Percentiles rank a stretch among this genome's conserved stretches.
phyloP scores from a whole-genome alignment of 345 rosid species.

The Noccaea bulbosa region DNA sequence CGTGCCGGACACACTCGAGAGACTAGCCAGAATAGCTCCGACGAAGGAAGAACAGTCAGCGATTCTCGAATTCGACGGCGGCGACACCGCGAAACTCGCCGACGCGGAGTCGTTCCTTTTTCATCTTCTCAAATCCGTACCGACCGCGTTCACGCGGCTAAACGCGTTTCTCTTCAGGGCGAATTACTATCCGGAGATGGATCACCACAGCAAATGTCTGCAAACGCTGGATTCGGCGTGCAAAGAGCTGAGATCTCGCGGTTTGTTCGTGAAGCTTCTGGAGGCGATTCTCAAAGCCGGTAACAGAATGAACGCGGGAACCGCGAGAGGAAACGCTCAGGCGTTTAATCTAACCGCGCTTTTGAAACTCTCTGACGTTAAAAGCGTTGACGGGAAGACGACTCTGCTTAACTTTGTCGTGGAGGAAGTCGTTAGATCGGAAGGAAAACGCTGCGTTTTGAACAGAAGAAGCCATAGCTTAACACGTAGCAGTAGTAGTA shows the following conservation, averaged over 20 bases:
- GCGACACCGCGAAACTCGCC: conserved; percentile 61
- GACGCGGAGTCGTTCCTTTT: conserved; percentile 76
- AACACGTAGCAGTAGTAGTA: conserved; percentile 46
- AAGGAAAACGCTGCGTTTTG: conserved; percentile 75
- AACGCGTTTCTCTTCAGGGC: conserved; percentile 70
- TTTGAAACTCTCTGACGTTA: conserved; percentile 81
- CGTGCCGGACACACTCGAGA: conserved; percentile 65
- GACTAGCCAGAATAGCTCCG: conserved; percentile 71
- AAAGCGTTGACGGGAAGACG: conserved; percentile 77
- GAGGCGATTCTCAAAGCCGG: conserved; percentile 97
- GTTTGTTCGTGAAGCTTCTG: conserved; percentile 79
- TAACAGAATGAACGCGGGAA: conserved; percentile 91
- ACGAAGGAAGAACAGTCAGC: conserved; percentile 64
- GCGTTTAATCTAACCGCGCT: conserved; percentile 80
- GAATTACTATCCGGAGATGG: conserved; percentile 63
- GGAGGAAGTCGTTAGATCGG: conserved; percentile 72
- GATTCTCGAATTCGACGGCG: conserved; percentile 65
- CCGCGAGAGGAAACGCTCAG: conserved; percentile 84
- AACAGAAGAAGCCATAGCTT: conserved; percentile 54
- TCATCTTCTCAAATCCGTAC: conserved; percentile 68
- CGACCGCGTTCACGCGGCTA: conserved; percentile 67
- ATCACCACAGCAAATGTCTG: conserved; percentile 50
- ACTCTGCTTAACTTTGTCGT: conserved; percentile 88
- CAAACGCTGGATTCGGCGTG: conserved; percentile 66
- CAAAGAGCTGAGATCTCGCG: conserved; percentile 68